Percentiles rank a stretch among this genome's conserved stretches.
phyloP scores from a whole-genome alignment of 306 rosid genomes.

The Comarum palustre region DNA sequence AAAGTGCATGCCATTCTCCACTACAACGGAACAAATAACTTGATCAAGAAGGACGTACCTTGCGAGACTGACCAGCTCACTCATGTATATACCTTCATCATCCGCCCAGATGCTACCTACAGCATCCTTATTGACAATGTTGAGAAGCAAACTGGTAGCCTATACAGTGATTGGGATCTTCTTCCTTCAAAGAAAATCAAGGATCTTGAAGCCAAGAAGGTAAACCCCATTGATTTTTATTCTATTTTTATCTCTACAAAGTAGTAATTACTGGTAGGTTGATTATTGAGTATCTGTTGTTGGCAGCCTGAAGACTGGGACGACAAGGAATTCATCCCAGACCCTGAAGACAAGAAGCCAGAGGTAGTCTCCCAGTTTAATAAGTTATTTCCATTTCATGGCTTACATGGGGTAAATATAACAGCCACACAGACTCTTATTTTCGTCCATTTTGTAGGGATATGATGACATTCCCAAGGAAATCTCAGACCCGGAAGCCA shows the following conservation, averaged over 20 bases:
- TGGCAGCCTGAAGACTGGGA: conserved; percentile 99
- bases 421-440: background rate
- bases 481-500: conserved; percentile 82
- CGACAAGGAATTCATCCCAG: conserved; percentile 89
- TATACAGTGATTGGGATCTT: conserved; percentile 89
- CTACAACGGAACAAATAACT: conserved; percentile 73
- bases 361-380: conserved; percentile 46
- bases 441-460: conserved; percentile 45
- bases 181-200: conserved; percentile 90
- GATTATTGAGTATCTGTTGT: conserved; percentile 17
- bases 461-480: conserved; percentile 90
- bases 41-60: conserved; percentile 98
- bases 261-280: background rate
- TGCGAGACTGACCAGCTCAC: conserved; percentile 97
- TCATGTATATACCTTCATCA: conserved; percentile 86
- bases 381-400: background rate
- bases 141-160: conserved; percentile 95
- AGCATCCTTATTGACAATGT: conserved; percentile 84
- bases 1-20: conserved; percentile 90
- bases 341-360: conserved; percentile 95
- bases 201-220: conserved; percentile 95
- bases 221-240: conserved; percentile 16
- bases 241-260: conserved; percentile 2
- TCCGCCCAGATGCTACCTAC: conserved; percentile 95
- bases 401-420: conserved; percentile 9